Evolutionary conservation across 805 yeast genomes (phyloP), one percentile per base, ranked within the genome.

Genomic region (Pichia gijzeniarum): DNA sequence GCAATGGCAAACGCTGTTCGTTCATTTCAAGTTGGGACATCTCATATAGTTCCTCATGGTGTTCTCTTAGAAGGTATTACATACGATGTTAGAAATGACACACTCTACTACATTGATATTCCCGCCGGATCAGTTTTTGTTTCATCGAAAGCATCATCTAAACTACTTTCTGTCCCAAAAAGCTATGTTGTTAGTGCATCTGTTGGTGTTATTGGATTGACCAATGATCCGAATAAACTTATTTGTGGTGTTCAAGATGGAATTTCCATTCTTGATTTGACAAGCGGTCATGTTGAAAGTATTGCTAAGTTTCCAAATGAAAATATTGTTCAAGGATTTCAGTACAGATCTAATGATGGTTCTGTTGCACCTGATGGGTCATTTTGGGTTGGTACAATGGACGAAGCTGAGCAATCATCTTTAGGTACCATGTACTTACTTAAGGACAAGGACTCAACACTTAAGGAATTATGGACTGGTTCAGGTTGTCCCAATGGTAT

Each of bases 341-440:
- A 62, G 38, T 61, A 75, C 60, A 70, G 89, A 56, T 82, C 93
- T 35, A 89, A 89, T 57, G 97, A 89, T 59, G 96, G 96, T 0
- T 74, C 77, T 38, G 75, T 88, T 35, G 89, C 86, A 48, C 82
- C 85, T 3, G 67, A 76, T 56, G 95, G 96, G 1, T 73, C 81
- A 50, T 73, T 88, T 41, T 82, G 85, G 76, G 77, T 85, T 41
- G 96, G 96, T 1, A 71, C 90, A 18, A 89, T 89, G 95, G 71
- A 71, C 43, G 54, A 56, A 31, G 32, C 16, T 2, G 45, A 37
- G 18, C 28, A 17, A 2, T 17, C 16, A 35, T 33, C 16, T 2
- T 18, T 68, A 1, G 96, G 96, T 1, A 70, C 69, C 40, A 56
- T 81, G 38, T 70, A 74, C 55, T 67, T 71, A 35, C 65, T 71